A percentile compares a stretch with the other conserved stretches of the same genome.
Conservation (phyloP, 176 grass and related monocot genomes). For the Poa annua region DNA sequence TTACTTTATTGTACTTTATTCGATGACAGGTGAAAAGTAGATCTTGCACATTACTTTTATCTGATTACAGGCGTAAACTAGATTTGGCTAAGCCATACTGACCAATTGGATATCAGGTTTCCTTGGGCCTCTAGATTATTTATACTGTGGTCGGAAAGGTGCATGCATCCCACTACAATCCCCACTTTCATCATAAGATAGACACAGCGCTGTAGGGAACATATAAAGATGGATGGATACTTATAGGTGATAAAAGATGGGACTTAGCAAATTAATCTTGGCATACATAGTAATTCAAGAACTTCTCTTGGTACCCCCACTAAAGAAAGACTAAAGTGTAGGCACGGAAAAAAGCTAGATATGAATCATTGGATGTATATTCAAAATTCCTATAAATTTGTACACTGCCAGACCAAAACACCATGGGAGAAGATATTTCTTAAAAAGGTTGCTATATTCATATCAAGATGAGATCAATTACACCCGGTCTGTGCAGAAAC, state of each 20-base stretch:
- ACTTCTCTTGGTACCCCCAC: background rate
- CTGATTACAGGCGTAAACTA: background rate
- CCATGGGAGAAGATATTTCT: background rate
- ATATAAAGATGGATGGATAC: background rate
- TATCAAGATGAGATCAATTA: too few species aligned
- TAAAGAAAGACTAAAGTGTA: background rate
- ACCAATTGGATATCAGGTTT: conserved; percentile 12
- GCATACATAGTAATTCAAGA: background rate
- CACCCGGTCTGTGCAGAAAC: too few species aligned
- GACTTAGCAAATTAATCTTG: conserved; percentile 9
- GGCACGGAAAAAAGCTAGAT: background rate
- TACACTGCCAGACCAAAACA: background rate
- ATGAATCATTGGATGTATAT: too few species aligned
- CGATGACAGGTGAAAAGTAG: conserved; percentile 15
- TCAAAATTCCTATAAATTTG: too few species aligned
- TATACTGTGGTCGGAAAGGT: background rate
- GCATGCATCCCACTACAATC: background rate
- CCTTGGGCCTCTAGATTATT: background rate
- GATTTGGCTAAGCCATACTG: background rate
- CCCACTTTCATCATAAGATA: conserved; percentile 9
- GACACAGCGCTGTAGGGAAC: background rate
- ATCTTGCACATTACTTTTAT: background rate
- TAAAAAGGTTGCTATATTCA: too few species aligned
- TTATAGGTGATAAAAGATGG: conserved; percentile 12
- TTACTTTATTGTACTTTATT: background rate